Base-by-base conservation (phyloP, 345 rosid genomes). In the Ceriops decandra region DNA sequence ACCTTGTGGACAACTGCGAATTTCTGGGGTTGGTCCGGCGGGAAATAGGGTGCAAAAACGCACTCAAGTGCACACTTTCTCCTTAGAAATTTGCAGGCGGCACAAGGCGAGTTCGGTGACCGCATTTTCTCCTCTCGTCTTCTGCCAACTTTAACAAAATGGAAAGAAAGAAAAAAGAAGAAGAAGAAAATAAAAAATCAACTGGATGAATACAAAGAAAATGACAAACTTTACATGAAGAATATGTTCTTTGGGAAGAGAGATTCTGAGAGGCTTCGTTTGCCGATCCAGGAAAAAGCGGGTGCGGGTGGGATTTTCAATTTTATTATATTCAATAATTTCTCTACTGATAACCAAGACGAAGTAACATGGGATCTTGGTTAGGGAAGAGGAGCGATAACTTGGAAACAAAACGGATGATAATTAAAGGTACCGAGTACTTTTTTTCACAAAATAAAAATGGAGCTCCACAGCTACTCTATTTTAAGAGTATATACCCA, bases 1-100 rank as follows among this genome's bases (percentile, higher is more conserved):
- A 56, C 59, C 59, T 56, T 56, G 31, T 56, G 59, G 17, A 56
- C 59, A 24, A 27, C 28, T 9, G 59, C 13, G 17, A 56, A 24
- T 56, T 56, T 56, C 31, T 56, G 31, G 13, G 59, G 59, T 27
- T 56, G 59, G 59, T 56, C 59, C 28, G 59, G 59, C 28, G 59
- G 59, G 30, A 56, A 56, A 24, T 56, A 56, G 59, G 31, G 59
- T 56, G 59, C 30, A n/a, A 56, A 56, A 11, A 56, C 59, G 59
- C 59, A 56, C 30, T 24, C 59, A 10, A 20, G 59, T 5, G 59
- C 24, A 31, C 59, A 56, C 30, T 56, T 56, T 56, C 59, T 56
- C 59, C 59, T 56, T 8, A 56, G 59, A 21, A 56, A 24, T 30
- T 56, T 56, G 59, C 59, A 56, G 16, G 30, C 59, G 19, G 31